Evolutionary conservation across 768 basidiomycete species (phyloP), one percentile per base, ranked within the genome.

Genomic region (Boletus insuetus): DNA sequence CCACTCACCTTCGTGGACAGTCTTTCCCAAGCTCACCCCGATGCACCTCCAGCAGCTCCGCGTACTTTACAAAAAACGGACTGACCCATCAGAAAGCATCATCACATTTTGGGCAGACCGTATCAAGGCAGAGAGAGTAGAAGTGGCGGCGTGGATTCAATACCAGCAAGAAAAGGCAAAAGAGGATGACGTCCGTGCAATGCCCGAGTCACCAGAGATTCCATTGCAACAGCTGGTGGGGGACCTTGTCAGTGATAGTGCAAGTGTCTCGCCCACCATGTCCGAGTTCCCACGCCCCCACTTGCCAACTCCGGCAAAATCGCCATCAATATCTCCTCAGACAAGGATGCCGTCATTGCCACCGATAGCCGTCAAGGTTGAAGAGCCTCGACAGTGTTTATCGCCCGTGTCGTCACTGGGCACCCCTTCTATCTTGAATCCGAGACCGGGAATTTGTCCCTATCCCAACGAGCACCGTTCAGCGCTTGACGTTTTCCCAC

Each of bases 151-250:
- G 8, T 70, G 69, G 70, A 58, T 70, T 1, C 57, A 49, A 29
- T 72, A 72, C 24, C 70, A 70, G 35, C 60, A 62, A 34, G 69
- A 60, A 49, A 69, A 67, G 8, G 63, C 58, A 29, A 63, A 53
- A 44, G 57, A 44, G 12, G 26, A 37, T 0, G 42, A 44, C 8
- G 20, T 35, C 11, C 2, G 4, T 20, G 19, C 32, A 2, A 32
- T 38, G 0, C 31, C 53, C 10, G 63, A 59, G 3, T 61, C 61
- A 12, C 65, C 64, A 4, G 65, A 68, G 0, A 22, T 45, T 1
- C 53, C 57, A 4, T 26, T 50, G 2, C 43, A 11, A 35, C 42
- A 46, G 1, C 19, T 49, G 9, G 13, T 19, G 13, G n/a, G 31
- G 2, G 60, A 53, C 17, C 29, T 0, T 29, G 29, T 29, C 29